Conservation (phyloP, 2,329 filamentous ascomycete genomes). For the Fusarium praegraminearum region DNA sequence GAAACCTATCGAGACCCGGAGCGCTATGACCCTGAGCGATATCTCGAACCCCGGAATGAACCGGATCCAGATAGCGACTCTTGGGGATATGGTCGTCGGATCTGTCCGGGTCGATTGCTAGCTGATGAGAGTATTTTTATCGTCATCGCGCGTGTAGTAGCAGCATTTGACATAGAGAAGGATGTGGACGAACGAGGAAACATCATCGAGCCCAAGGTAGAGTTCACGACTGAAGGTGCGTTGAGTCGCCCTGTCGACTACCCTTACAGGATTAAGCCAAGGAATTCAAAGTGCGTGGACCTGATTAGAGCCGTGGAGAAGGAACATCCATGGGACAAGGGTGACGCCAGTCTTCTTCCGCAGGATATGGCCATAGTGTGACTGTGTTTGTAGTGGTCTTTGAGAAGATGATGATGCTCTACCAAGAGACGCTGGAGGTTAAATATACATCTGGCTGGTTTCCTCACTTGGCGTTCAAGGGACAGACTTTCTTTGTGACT, state of each 20-base stretch:
- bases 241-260: constrained; percentile 35
- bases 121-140: constrained; percentile 50
- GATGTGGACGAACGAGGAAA: not conserved
- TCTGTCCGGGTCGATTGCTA: constrained; percentile 51
- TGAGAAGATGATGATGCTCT: too few relatives aligned
- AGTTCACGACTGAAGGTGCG: constrained; percentile 29
- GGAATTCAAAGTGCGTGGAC: constrained; percentile 21
- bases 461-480: too few relatives aligned
- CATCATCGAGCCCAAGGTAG: not conserved
- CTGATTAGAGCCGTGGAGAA: constrained; percentile 33
- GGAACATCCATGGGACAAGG: constrained; percentile 27
- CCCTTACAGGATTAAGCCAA: constrained; percentile 24
- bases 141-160: constrained; percentile 56
- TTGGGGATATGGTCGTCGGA: constrained; percentile 53
- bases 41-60: constrained; percentile 31
- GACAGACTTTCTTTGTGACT: too few relatives aligned
- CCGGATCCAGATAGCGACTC: constrained; percentile 47
- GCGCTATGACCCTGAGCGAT: constrained; percentile 34
- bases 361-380: not conserved
- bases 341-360: not conserved
- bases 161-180: constrained; percentile 57
- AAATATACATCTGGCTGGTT: too few relatives aligned
- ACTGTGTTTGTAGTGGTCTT: not conserved
- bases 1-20: constrained; percentile 31
- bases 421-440: too few relatives aligned